A percentile compares a stretch with the other conserved stretches of the same genome.
Evolutionary conservation across 768 basidiomycete genomes (phyloP).

Genomic region (Daedaleopsis sinensis): DNA sequence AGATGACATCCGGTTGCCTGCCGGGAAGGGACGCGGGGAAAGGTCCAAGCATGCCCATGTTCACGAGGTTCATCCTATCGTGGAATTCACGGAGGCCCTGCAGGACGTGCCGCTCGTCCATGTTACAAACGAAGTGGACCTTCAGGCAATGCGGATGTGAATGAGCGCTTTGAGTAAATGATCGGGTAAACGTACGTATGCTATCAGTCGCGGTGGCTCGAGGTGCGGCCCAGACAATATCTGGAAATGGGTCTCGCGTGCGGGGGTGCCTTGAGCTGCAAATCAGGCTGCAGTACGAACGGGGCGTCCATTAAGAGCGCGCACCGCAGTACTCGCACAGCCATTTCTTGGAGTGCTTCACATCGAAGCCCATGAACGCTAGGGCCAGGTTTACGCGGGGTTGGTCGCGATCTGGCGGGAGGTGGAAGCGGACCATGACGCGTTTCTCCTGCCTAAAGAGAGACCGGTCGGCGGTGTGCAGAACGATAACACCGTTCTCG

Average conservation of each 20-base stretch:
- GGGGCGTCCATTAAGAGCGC: not conserved
- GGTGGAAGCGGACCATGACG: constrained; percentile 13
- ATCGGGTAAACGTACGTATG: not conserved
- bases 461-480: not conserved
- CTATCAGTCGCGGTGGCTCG: constrained; percentile 11
- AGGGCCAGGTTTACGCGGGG: not conserved
- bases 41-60: constrained; percentile 5
- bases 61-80: not conserved
- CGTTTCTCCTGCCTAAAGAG: not conserved
- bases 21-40: not conserved
- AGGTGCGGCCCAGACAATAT: constrained; percentile 11
- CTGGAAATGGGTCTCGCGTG: constrained; percentile 13
- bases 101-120: constrained; percentile 10
- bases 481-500: too few relatives aligned
- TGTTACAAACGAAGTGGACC: constrained; percentile 14
- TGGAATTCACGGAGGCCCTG: not conserved
- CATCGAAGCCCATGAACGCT: constrained; percentile 1
- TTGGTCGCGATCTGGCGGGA: constrained; percentile 6
- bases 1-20: not conserved
- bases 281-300: not conserved
- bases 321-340: constrained; percentile 18
- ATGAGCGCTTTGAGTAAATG: too few relatives aligned
- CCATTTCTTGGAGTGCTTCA: constrained; percentile 17
- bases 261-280: not conserved
- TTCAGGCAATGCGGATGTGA: too few relatives aligned